These are phyloP conservation scores for Dendrocalamus latiflorus DNA, from an alignment of 202 grass and related monocot genomes.

Conservation along the genomic window DNA sequence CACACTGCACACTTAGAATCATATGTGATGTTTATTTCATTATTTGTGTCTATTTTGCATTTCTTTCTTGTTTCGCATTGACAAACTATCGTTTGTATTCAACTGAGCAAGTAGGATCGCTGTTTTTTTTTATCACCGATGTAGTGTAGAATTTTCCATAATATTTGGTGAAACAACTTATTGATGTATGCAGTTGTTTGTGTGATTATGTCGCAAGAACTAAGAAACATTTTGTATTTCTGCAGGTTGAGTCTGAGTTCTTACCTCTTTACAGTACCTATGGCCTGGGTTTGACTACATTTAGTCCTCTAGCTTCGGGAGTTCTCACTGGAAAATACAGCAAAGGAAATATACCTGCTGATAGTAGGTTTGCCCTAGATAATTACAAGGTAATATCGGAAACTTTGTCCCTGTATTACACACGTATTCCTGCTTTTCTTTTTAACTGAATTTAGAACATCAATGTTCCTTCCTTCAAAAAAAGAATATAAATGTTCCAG, in stretches of 20 bases:
- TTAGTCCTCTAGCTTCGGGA: constrained; percentile 93
- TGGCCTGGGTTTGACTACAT: constrained; percentile 88
- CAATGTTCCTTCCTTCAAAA: neutral
- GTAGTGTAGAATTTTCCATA: neutral
- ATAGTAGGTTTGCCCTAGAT: constrained; percentile 90
- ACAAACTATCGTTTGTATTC: neutral
- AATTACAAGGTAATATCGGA: constrained; percentile 80
- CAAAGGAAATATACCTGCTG: constrained; percentile 67
- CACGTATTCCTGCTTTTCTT: neutral
- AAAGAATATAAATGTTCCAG: neutral
- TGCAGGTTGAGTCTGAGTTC: constrained; percentile 90
- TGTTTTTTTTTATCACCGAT: neutral
- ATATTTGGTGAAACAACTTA: neutral
- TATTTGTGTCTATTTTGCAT: neutral
- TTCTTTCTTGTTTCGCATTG: neutral
- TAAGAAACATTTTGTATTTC: constrained; percentile 22
- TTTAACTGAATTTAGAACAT: neutral
- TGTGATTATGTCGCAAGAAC: neutral
- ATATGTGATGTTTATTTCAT: neutral
- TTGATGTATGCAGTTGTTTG: neutral
- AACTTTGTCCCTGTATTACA: neutral
- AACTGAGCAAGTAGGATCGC: neutral
- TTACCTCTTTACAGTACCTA: constrained; percentile 80
- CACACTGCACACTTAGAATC: neutral
- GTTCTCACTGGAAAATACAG: constrained; percentile 87